phyloP scores from a whole-genome alignment of 2,329 filamentous ascomycete genomes.

The Biscogniauxia sp. region DNA sequence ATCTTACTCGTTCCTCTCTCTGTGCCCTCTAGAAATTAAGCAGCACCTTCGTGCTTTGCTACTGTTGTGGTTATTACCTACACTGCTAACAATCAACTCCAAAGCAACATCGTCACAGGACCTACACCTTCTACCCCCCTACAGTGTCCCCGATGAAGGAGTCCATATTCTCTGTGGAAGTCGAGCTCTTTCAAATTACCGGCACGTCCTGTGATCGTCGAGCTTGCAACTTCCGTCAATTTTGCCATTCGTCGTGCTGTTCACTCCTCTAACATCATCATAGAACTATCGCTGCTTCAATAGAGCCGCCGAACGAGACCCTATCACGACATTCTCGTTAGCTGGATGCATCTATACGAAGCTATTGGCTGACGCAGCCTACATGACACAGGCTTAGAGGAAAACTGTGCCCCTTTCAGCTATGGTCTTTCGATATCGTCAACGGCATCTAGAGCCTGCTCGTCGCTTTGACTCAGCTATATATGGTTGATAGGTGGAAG shows the following conservation, averaged over 20 bases:
- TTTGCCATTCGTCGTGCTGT: slow-evolving; percentile 17
- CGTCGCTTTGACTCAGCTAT: slow-evolving; percentile 9
- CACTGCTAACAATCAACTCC: slow-evolving; percentile 10
- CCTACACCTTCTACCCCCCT: not conserved
- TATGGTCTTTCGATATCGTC: not conserved
- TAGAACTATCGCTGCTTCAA: not conserved
- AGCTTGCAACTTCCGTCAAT: slow-evolving; percentile 12
- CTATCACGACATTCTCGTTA: slow-evolving; percentile 4
- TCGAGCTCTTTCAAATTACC: slow-evolving; percentile 24
- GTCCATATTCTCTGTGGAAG: slow-evolving; percentile 22
- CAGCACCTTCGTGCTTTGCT: slow-evolving; percentile 3
- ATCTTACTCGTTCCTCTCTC: too few species aligned
- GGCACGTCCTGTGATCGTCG: slow-evolving; percentile 17
- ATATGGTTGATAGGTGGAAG: slow-evolving; percentile 18
- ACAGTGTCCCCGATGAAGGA: slow-evolving; percentile 20
- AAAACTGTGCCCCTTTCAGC: not conserved
- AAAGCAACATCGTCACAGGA: slow-evolving; percentile 12
- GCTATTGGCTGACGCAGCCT: slow-evolving; percentile 10
- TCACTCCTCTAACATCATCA: not conserved
- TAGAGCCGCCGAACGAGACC: not conserved
- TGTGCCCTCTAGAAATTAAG: too few species aligned
- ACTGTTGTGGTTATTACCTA: slow-evolving; percentile 16
- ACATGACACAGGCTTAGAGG: slow-evolving; percentile 16
- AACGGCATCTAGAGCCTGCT: not conserved
- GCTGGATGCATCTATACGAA: slow-evolving; percentile 20